phyloP scores from a whole-genome alignment of 2,329 filamentous ascomycete species.

The Ascochyta lentis region DNA sequence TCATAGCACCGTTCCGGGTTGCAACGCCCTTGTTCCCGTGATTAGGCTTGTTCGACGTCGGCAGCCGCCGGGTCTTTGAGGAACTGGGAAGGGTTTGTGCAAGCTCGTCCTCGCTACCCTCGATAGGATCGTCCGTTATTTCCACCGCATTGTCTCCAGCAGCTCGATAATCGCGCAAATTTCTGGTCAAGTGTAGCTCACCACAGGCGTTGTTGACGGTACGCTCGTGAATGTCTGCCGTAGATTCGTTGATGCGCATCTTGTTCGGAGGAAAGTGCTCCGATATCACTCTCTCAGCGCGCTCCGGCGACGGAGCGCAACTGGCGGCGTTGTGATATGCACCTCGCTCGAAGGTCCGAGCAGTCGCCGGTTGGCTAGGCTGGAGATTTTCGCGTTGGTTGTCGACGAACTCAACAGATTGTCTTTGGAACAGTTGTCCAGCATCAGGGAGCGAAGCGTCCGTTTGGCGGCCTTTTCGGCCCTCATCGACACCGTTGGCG shows the following conservation, averaged over 20 bases:
- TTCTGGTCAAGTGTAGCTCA: background rate
- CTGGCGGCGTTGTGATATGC: background rate
- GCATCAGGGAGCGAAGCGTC: background rate
- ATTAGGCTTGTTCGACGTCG: conserved; percentile 7
- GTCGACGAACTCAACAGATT: background rate
- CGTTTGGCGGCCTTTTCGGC: background rate
- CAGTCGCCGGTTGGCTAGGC: conserved; percentile 6
- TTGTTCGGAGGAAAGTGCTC: conserved; percentile 16
- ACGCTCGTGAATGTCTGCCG: background rate
- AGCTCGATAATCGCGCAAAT: background rate
- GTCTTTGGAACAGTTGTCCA: background rate
- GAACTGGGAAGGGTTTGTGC: conserved; percentile 2
- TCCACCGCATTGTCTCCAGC: background rate
- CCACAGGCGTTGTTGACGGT: background rate
- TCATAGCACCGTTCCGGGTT: background rate
- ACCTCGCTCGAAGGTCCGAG: conserved; percentile 25
- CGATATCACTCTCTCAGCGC: conserved; percentile 8
- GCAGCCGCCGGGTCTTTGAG: background rate
- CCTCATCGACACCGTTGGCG: background rate
- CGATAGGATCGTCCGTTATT: background rate
- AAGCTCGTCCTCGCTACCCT: conserved; percentile 30
- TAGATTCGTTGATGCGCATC: conserved; percentile 35
- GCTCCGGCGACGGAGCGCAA: background rate
- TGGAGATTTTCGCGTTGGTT: background rate
- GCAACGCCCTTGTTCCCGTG: conserved; percentile 1